These are phyloP conservation scores for Sonneratia caseolaris DNA, from an alignment of 345 rosid species.

Conservation along the genomic window DNA sequence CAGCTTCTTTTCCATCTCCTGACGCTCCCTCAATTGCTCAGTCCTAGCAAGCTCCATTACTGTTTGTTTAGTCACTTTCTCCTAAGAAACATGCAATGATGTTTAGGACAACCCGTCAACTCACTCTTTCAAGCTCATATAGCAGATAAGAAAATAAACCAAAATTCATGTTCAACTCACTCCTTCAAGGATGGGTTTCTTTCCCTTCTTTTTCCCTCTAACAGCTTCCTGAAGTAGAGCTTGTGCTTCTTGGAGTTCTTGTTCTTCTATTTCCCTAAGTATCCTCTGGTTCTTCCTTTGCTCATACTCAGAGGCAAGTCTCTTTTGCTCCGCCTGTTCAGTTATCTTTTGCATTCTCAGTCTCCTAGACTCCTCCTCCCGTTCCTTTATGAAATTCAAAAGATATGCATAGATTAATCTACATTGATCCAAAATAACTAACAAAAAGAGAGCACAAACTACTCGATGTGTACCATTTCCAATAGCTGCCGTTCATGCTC, in stretches of 20 bases:
- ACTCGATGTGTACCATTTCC: conserved; percentile 55
- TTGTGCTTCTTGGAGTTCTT: conserved; percentile 85
- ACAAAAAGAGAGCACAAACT: background rate
- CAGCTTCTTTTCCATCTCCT: conserved; percentile 87
- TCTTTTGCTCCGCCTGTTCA: conserved; percentile 89
- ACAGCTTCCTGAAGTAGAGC: conserved; percentile 74
- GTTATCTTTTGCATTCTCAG: conserved; percentile 67
- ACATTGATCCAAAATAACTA: background rate
- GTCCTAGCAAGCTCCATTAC: conserved; percentile 65
- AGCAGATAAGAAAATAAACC: conserved; percentile 1
- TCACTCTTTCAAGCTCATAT: background rate
- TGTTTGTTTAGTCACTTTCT: conserved; percentile 70
- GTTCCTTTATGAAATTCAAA: conserved; percentile 43
- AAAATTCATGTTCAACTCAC: conserved; percentile 30
- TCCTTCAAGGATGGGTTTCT: conserved; percentile 83
- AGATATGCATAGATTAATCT: background rate
- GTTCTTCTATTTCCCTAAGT: conserved; percentile 77
- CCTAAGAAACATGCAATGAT: conserved; percentile 29
- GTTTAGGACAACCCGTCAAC: background rate
- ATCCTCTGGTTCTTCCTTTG: conserved; percentile 71
- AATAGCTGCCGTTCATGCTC: conserved; percentile 88
- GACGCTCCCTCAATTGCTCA: conserved; percentile 90
- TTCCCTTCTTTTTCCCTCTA: conserved; percentile 62
- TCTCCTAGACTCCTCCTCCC: conserved; percentile 79
- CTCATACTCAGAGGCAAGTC: conserved; percentile 72